A percentile compares a stretch with the other conserved stretches of the same genome.
Evolutionary conservation across 352 stramenopile species (phyloP).

Genomic region (Pythium periplocum): DNA sequence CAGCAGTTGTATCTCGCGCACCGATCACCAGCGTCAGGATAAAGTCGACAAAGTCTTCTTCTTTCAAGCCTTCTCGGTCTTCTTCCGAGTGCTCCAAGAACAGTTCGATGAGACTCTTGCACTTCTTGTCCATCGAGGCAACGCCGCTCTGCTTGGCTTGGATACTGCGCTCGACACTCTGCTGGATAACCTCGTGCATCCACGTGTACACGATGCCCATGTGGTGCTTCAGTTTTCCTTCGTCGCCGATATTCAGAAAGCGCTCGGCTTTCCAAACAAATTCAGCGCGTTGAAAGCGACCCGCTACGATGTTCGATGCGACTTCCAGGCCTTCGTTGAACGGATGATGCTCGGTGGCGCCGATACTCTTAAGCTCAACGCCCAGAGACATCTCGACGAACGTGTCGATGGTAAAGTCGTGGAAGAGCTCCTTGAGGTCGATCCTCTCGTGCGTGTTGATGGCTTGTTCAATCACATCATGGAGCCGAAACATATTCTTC

Average conservation of each 20-base stretch:
- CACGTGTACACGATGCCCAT: slow-evolving; percentile 31
- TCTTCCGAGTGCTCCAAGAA: slow-evolving; percentile 7
- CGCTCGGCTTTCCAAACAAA: slow-evolving; percentile 55
- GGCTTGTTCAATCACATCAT: slow-evolving; percentile 7
- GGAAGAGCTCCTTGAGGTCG: slow-evolving; percentile 31
- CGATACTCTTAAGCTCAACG: slow-evolving; percentile 36
- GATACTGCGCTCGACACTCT: slow-evolving; percentile 25
- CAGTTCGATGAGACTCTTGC: slow-evolving; percentile 17
- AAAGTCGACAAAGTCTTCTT: slow-evolving; percentile 49
- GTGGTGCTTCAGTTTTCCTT: slow-evolving; percentile 27
- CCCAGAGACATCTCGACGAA: slow-evolving; percentile 58
- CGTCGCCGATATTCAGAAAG: slow-evolving; percentile 34
- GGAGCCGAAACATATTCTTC: slow-evolving; percentile 15
- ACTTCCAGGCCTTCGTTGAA: slow-evolving; percentile 48
- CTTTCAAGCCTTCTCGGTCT: slow-evolving; percentile 15
- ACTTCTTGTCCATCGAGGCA: slow-evolving; percentile 18
- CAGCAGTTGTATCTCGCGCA: slow-evolving; percentile 69
- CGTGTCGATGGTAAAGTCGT: slow-evolving; percentile 47
- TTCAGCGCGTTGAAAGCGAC: slow-evolving; percentile 39
- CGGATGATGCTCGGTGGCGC: slow-evolving; percentile 25
- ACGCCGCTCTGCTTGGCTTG: slow-evolving; percentile 4
- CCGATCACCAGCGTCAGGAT: slow-evolving; percentile 58
- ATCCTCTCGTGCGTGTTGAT: slow-evolving; percentile 1
- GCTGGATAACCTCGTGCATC: slow-evolving; percentile 38
- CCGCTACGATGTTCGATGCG: slow-evolving; percentile 24